Base-by-base conservation (phyloP, 179 eudicot genomes). In the Monotropa hypopitys region DNA sequence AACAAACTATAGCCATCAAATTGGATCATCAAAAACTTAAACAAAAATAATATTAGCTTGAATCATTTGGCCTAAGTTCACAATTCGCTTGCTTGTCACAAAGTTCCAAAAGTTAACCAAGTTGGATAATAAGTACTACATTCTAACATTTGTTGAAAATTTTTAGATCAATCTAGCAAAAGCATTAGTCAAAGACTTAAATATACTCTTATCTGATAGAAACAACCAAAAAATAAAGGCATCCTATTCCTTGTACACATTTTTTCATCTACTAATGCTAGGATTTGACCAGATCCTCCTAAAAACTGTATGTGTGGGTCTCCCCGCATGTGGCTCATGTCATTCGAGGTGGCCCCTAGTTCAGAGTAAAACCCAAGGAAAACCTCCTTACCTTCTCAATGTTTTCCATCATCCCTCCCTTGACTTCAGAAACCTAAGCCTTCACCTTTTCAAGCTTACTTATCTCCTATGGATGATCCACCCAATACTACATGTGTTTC, bases 341-440 rank as follows among this genome's bases (percentile, higher is more conserved):
- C n/a, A n/a, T n/a, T n/a, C n/a, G n/a, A n/a, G n/a, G n/a, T n/a
- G n/a, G n/a, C n/a, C n/a, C 30, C 40, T 13, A 45, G 35, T 63
- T 35, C 72, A 42, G 18, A 68, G 33, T 20, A 13, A 43, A 35
- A 7, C 32, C 15, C 12, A 11, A 35, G 35, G 18, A 20, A 42
- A 21, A 45, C 78, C 54, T 77, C 21, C 77, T 80, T 77, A 78
- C 84, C 84, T 81, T 81, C 78, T 81, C 84, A 67, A 81, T 81
- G 49, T 78, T 81, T 56, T 78, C 84, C 81, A 81, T 53, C 84
- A 81, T 81, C 77, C 77, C 84, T 72, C 84, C 84, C 84, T 81
- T 81, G 73, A 81, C 84, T 68, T 81, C 84, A 16, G 78, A 43
- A 73, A 81, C 84, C 77, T 81, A 81, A 62, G 84, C 84, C 72